phyloP scores from a whole-genome alignment of 768 basidiomycete genomes.

The Scleroderma citrinum region DNA sequence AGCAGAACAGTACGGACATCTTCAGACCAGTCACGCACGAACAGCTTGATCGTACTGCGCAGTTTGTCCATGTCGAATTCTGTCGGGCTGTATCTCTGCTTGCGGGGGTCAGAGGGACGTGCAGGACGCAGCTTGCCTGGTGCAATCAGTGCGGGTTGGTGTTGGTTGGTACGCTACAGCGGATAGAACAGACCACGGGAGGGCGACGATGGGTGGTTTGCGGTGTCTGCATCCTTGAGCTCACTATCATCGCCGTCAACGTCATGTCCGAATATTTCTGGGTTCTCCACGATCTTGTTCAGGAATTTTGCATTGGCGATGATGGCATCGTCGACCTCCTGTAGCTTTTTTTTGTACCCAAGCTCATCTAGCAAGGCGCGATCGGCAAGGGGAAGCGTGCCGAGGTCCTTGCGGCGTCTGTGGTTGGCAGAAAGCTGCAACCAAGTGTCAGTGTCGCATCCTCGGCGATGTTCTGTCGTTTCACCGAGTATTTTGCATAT shows the following conservation, averaged over 20 bases:
- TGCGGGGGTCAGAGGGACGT: conserved; percentile 9
- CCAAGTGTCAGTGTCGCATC: background rate
- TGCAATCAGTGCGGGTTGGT: too few relatives aligned
- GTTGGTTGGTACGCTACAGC: too few relatives aligned
- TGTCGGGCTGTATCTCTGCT: conserved; percentile 40
- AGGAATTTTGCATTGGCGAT: conserved; percentile 75
- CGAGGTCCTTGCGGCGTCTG: conserved; percentile 71
- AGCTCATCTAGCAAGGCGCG: conserved; percentile 59
- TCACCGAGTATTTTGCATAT: conserved; percentile 64
- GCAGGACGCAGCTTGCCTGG: too few relatives aligned
- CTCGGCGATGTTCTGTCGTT: background rate
- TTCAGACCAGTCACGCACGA: conserved; percentile 89
- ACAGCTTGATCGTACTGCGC: conserved; percentile 86
- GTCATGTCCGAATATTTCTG: conserved; percentile 73
- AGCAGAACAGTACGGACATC: conserved; percentile 44
- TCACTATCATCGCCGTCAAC: conserved; percentile 17
- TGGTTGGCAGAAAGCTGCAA: conserved; percentile 53
- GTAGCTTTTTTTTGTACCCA: conserved; percentile 75
- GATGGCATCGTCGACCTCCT: conserved; percentile 77
- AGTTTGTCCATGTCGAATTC: conserved; percentile 88
- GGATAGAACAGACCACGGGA: too few relatives aligned
- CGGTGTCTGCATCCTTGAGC: conserved; percentile 12
- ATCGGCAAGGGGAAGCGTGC: conserved; percentile 61
- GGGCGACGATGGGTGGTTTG: too few relatives aligned
- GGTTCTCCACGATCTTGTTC: conserved; percentile 64